Percentiles rank a stretch among this genome's conserved stretches.
These are phyloP conservation scores for Dendrostoma leiphaemia DNA, from an alignment of 2,329 filamentous ascomycete species.

Conservation along the genomic window DNA sequence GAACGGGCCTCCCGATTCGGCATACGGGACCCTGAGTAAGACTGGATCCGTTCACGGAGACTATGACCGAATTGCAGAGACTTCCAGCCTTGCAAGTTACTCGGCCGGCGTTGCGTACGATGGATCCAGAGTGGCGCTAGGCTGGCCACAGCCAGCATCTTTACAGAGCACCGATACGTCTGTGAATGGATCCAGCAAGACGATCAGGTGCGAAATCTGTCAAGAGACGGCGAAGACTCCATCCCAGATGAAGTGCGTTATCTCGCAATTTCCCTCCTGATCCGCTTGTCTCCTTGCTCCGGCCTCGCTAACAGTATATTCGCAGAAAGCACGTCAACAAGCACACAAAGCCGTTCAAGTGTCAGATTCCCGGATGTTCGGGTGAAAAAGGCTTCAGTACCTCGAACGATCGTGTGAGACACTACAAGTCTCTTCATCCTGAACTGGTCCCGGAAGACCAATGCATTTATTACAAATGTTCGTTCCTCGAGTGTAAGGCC, in stretches of 20 bases:
- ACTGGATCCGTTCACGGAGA: conserved; percentile 43
- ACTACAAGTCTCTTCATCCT: conserved; percentile 67
- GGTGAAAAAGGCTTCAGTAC: conserved; percentile 72
- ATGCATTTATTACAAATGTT: conserved; percentile 61
- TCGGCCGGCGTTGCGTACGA: conserved; percentile 30
- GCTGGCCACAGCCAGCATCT: conserved; percentile 11
- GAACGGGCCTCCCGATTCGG: conserved; percentile 42
- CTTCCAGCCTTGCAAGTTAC: conserved; percentile 35
- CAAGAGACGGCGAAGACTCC: conserved; percentile 43
- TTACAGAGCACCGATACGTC: neutral
- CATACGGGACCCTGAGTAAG: conserved; percentile 40
- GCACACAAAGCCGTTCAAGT: conserved; percentile 67
- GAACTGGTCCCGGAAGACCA: conserved; percentile 41
- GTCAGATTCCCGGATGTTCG: conserved; percentile 54
- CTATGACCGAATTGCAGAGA: conserved; percentile 36
- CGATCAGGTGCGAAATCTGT: conserved; percentile 39
- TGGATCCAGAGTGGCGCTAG: neutral
- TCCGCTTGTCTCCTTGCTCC: too few species aligned
- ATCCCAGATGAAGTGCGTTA: conserved; percentile 54
- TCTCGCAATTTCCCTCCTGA: neutral
- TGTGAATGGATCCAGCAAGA: neutral
- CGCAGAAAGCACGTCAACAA: conserved; percentile 71
- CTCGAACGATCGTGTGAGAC: conserved; percentile 79
- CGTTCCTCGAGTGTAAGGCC: conserved; percentile 51
- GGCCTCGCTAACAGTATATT: conserved; percentile 14